phyloP scores from a whole-genome alignment of 2,329 filamentous ascomycete species.

The Macrophomina pseudophaseolina region DNA sequence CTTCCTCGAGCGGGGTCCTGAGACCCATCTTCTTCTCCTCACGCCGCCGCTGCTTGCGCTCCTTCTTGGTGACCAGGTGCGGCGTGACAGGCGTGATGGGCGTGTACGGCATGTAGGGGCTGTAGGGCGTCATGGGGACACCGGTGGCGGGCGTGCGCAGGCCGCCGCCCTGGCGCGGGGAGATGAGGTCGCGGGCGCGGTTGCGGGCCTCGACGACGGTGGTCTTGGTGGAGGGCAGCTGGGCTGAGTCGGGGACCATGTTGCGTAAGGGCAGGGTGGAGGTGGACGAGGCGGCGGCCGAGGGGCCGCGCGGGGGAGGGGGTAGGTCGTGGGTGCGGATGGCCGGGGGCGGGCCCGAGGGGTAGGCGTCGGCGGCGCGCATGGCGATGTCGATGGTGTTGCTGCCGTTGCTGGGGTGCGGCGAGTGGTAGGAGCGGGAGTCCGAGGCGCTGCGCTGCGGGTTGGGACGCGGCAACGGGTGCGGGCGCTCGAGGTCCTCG shows the following conservation, averaged over 20 bases:
- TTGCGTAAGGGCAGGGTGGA: constrained; percentile 44
- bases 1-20: constrained; percentile 46
- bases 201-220: constrained; percentile 46
- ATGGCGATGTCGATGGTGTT: constrained; percentile 24
- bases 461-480: constrained; percentile 41
- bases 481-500: constrained; percentile 39
- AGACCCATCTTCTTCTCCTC: constrained; percentile 66
- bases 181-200: constrained; percentile 17
- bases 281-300: constrained; percentile 29
- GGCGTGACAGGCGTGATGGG: constrained; percentile 78
- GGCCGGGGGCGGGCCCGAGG: constrained; percentile 14
- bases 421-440: background rate
- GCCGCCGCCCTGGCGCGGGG: constrained; percentile 31
- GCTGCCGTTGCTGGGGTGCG: constrained; percentile 19
- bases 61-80: constrained; percentile 71
- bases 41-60: constrained; percentile 71
- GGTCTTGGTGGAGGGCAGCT: constrained; percentile 45
- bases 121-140: constrained; percentile 72
- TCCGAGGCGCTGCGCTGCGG: constrained; percentile 35
- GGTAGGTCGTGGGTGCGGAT: constrained; percentile 9
- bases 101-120: constrained; percentile 79
- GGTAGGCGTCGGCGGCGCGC: constrained; percentile 6
- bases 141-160: constrained; percentile 57
- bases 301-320: constrained; percentile 22
- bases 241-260: constrained; percentile 34